A percentile compares a stretch with the other conserved stretches of the same genome.
Evolutionary conservation across 164 flowering plant genomes (phyloP).

Genomic region (Dillenia turbinata): DNA sequence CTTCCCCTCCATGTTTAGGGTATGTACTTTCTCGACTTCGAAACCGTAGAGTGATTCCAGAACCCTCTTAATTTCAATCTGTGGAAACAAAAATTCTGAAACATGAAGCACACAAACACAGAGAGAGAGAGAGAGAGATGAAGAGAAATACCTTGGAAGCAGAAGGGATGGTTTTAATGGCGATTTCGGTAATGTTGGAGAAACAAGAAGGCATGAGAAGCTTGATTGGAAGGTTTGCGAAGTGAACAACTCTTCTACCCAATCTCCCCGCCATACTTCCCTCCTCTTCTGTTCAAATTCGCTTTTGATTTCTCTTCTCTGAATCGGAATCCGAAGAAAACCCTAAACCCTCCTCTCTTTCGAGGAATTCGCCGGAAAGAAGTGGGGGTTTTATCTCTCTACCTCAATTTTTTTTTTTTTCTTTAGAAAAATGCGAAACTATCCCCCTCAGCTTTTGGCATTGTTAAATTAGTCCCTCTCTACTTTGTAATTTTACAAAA

Average conservation of each 20-base stretch:
- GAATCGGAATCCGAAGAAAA: too few species aligned
- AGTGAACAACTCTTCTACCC: constrained; percentile 70
- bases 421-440: too few species aligned
- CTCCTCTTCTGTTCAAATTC: neutral
- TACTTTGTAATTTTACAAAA: too few species aligned
- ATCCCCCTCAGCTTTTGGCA: too few species aligned
- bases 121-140: neutral
- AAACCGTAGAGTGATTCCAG: constrained; percentile 79
- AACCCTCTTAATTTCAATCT: constrained; percentile 85
- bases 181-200: constrained; percentile 60
- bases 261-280: constrained; percentile 59
- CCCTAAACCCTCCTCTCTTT: too few species aligned
- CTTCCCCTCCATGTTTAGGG: constrained; percentile 91
- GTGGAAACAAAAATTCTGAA: neutral
- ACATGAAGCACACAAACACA: neutral
- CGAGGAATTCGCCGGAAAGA: too few species aligned
- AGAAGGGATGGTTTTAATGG: constrained; percentile 77
- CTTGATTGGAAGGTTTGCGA: constrained; percentile 79
- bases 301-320: neutral
- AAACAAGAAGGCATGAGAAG: constrained; percentile 68
- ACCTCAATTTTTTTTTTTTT: too few species aligned
- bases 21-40: constrained; percentile 66
- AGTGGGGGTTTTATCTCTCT: too few species aligned
- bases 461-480: too few species aligned
- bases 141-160: constrained; percentile 54